phyloP scores from a whole-genome alignment of 106 monocot genomes.

The Dioscorea zingiberensis region DNA sequence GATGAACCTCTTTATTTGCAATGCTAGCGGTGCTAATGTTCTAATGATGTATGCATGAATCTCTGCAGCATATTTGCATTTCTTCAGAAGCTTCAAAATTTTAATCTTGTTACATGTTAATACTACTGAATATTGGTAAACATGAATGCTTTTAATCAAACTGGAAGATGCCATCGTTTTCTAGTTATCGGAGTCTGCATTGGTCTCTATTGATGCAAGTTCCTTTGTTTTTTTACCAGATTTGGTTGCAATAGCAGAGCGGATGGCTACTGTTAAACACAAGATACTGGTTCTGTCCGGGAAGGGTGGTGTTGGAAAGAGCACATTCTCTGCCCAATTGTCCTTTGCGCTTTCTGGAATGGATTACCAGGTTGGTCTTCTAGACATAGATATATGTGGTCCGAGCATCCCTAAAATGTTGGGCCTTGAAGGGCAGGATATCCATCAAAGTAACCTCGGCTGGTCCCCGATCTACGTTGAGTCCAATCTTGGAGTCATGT shows the following conservation, averaged over 20 bases:
- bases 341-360: constrained; percentile 68
- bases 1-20: too few relatives aligned
- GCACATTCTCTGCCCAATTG: constrained; percentile 90
- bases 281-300: constrained; percentile 89
- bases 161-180: too few relatives aligned
- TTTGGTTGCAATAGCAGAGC: constrained; percentile 72
- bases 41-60: too few relatives aligned
- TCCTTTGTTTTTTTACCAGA: constrained; percentile 30
- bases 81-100: too few relatives aligned
- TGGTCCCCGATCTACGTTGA: constrained; percentile 90
- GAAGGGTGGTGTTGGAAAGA: constrained; percentile 95
- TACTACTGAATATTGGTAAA: too few relatives aligned
- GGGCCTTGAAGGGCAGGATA: constrained; percentile 93
- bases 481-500: constrained; percentile 94
- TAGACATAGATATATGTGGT: constrained; percentile 91
- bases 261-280: constrained; percentile 89
- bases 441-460: constrained; percentile 89
- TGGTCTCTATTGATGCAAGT: too few relatives aligned
- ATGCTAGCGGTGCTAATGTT: too few relatives aligned
- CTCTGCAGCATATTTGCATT: too few relatives aligned
- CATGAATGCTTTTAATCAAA: too few relatives aligned
- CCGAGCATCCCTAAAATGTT: constrained; percentile 98
- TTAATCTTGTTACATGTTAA: too few relatives aligned
- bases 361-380: constrained; percentile 75
- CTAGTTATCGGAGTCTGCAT: too few relatives aligned